phyloP scores from a whole-genome alignment of 257 asterid genomes.

The Solanum tarapatanum region DNA sequence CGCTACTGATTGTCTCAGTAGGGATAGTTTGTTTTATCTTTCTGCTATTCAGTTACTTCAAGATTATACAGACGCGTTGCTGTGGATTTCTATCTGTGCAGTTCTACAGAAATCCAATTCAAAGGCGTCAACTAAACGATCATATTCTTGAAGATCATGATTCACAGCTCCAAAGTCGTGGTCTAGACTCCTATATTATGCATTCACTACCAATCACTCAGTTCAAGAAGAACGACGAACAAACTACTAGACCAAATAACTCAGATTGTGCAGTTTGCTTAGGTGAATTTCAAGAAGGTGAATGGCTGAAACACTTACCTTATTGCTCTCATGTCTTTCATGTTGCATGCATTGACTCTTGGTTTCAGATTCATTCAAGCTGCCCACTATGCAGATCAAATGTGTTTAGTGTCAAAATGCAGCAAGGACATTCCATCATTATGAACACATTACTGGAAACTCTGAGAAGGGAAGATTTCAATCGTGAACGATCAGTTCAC shows the following conservation, averaged over 20 bases:
- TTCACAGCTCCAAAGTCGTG: conserved; percentile 41
- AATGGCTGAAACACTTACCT: conserved; percentile 56
- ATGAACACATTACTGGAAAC: conserved; percentile 21
- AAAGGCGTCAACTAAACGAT: conserved; percentile 28
- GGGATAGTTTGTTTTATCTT: conserved; percentile 37
- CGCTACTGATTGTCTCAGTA: conserved; percentile 30
- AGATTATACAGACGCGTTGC: conserved; percentile 28
- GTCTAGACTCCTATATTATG: conserved; percentile 36
- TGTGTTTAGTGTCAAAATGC: neutral
- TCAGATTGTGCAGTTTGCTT: conserved; percentile 62
- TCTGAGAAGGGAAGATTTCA: conserved; percentile 32
- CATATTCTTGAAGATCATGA: conserved; percentile 30
- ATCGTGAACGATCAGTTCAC: conserved; percentile 16
- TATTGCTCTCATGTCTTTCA: conserved; percentile 58
- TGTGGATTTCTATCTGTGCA: neutral
- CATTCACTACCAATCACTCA: conserved; percentile 54
- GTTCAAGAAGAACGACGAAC: conserved; percentile 25
- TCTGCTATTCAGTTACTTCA: conserved; percentile 32
- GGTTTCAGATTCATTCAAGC: conserved; percentile 77
- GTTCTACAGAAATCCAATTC: conserved; percentile 13
- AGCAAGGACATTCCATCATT: conserved; percentile 8
- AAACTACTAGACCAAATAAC: neutral
- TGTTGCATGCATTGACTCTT: conserved; percentile 58
- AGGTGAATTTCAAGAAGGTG: conserved; percentile 57
- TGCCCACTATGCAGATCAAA: conserved; percentile 59